A percentile compares a stretch with the other conserved stretches of the same genome.
Evolutionary conservation across 495 filamentous ascomycete species (phyloP).

Genomic region (Penicillium roqueforti): DNA sequence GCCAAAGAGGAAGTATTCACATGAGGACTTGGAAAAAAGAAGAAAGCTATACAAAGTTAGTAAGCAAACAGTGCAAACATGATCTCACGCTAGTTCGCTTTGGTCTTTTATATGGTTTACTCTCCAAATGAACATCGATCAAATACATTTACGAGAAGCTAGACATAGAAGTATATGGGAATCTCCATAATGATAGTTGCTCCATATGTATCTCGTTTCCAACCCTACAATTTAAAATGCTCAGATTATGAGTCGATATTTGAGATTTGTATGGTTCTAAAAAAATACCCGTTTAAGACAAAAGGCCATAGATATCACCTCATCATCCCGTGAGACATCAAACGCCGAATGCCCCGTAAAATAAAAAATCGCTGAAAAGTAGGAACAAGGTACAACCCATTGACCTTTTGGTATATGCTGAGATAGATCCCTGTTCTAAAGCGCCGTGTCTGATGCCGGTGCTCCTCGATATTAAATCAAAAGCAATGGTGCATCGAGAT

Average conservation of each 20-base stretch:
- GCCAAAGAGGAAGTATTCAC: neutral
- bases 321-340: slow-evolving; percentile 19
- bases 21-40: neutral
- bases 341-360: slow-evolving; percentile 20
- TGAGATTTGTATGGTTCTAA: slow-evolving; percentile 1
- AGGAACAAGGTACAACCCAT: slow-evolving; percentile 20
- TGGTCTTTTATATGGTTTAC: neutral
- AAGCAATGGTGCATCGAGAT: neutral
- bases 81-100: neutral
- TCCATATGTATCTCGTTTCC: neutral
- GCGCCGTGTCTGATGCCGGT: slow-evolving; percentile 14
- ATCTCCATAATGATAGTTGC: neutral
- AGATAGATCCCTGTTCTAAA: slow-evolving; percentile 18
- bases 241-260: neutral
- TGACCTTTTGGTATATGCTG: slow-evolving; percentile 16
- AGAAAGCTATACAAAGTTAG: slow-evolving; percentile 6
- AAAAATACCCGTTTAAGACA: slow-evolving; percentile 6
- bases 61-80: slow-evolving; percentile 5
- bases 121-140: neutral
- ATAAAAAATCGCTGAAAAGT: slow-evolving; percentile 22
- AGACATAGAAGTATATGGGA: neutral
- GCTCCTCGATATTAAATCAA: slow-evolving; percentile 11
- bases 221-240: neutral
- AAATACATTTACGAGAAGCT: neutral
- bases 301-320: slow-evolving; percentile 15